Conservation (phyloP, 2,329 filamentous ascomycete genomes). For the Colletotrichum cuscutae region DNA sequence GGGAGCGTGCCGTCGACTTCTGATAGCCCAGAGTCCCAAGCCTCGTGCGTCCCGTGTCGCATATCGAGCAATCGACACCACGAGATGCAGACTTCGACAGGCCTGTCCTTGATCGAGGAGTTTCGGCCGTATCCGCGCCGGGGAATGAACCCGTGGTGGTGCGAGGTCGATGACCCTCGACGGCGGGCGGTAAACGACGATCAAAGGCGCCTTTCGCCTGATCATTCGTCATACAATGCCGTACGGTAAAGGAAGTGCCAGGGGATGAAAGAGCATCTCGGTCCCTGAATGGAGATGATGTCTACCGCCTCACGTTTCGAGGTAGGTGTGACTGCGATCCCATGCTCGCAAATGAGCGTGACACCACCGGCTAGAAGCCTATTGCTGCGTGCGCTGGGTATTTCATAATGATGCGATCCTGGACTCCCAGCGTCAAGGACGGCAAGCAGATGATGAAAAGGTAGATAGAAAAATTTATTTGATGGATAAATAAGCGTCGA, state of each 20-base stretch:
- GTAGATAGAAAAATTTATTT: background rate
- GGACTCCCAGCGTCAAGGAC: background rate
- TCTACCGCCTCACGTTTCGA: background rate
- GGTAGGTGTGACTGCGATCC: background rate
- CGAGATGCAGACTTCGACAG: background rate
- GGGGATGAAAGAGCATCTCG: background rate
- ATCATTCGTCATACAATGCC: background rate
- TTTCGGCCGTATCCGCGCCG: background rate
- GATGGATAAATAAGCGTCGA: background rate
- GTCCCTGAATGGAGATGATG: background rate
- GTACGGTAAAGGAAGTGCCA: background rate
- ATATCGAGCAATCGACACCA: background rate
- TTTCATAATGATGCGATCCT: background rate
- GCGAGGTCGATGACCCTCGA: background rate
- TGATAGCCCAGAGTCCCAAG: background rate
- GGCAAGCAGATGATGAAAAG: background rate
- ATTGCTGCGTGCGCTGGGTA: too few species aligned
- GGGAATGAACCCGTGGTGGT: background rate
- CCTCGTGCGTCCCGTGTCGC: background rate
- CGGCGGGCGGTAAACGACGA: background rate
- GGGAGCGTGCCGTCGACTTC: background rate
- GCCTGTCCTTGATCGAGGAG: background rate
- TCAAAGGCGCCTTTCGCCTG: background rate
- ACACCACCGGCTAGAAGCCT: background rate
- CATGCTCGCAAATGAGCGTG: background rate